These are phyloP conservation scores for Hyaloperonospora arabidopsidis DNA, from an alignment of 352 stramenopile genomes.

Conservation along the genomic window DNA sequence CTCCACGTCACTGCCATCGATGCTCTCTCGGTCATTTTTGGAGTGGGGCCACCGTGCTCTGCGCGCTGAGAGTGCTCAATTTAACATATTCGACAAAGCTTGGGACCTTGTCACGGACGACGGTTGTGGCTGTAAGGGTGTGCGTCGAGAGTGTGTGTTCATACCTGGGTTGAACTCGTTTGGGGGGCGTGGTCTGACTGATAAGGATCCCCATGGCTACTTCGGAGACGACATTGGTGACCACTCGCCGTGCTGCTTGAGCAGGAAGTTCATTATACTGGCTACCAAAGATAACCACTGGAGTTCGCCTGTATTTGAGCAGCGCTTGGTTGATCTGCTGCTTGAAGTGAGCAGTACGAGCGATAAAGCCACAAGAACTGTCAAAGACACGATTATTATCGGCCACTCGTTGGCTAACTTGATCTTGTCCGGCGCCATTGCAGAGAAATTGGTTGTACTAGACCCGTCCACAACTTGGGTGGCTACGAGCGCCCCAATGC, in stretches of 20 bases:
- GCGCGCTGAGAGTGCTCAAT: conserved; percentile 12
- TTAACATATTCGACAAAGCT: conserved; percentile 10
- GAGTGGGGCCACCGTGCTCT: conserved; percentile 24
- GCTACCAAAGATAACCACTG: conserved; percentile 43
- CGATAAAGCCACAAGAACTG: conserved; percentile 24
- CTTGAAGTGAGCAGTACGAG: conserved; percentile 34
- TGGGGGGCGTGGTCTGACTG: conserved; percentile 24
- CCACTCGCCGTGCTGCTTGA: conserved; percentile 55
- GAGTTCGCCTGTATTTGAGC: conserved; percentile 33
- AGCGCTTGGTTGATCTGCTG: conserved; percentile 31
- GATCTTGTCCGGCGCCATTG: conserved; percentile 37
- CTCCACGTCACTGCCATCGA: conserved; percentile 16
- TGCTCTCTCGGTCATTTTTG: conserved; percentile 20
- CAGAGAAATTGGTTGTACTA: conserved; percentile 24
- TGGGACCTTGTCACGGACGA: conserved; percentile 27
- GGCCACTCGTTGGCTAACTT: conserved; percentile 63
- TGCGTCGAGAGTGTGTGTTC: conserved; percentile 42
- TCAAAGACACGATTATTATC: conserved; percentile 58
- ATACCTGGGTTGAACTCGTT: conserved; percentile 41
- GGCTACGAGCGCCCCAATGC: conserved; percentile 30
- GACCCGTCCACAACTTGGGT: conserved; percentile 33
- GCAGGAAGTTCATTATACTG: conserved; percentile 39
- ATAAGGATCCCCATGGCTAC: conserved; percentile 28
- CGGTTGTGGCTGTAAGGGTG: conserved; percentile 35
- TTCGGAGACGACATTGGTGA: conserved; percentile 41